These are phyloP conservation scores for Fusarium sterilihyphosum DNA, from an alignment of 2,329 filamentous ascomycete species.

Conservation along the genomic window DNA sequence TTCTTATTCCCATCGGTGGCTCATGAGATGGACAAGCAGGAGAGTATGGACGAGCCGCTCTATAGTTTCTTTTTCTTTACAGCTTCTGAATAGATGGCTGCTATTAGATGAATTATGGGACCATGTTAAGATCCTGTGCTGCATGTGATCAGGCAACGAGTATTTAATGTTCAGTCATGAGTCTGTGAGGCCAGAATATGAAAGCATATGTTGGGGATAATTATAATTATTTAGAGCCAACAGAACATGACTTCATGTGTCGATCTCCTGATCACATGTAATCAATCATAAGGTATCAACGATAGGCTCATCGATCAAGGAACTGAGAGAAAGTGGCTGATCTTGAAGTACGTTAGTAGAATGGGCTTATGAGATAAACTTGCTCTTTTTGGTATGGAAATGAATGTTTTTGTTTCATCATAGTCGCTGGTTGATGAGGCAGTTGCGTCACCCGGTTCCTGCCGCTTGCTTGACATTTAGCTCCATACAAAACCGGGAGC, in stretches of 20 bases:
- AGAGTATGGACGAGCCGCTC: conserved; percentile 41
- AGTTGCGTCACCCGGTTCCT: conserved; percentile 51
- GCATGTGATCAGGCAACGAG: background rate
- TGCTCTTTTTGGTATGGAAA: background rate
- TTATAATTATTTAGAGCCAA: background rate
- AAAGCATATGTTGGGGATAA: no score
- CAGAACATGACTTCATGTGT: background rate
- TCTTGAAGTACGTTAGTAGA: no score
- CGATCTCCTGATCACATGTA: background rate
- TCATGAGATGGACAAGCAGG: conserved; percentile 33
- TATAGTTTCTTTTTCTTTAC: conserved; percentile 39
- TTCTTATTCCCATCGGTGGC: background rate
- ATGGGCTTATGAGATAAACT: background rate
- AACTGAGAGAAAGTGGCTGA: background rate
- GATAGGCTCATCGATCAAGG: background rate
- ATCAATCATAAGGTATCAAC: background rate
- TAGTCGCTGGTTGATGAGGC: background rate
- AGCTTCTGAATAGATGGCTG: conserved; percentile 46
- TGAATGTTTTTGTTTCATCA: background rate
- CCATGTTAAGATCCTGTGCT: background rate
- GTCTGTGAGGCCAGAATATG: no score
- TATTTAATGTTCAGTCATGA: no score
- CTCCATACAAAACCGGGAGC: conserved; percentile 40
- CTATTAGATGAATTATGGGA: conserved; percentile 25
- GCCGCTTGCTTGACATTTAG: conserved; percentile 44